Percentiles rank a stretch among this genome's conserved stretches.
phyloP scores from a whole-genome alignment of 2,329 filamentous ascomycete species.

The Fusarium nygamai region DNA sequence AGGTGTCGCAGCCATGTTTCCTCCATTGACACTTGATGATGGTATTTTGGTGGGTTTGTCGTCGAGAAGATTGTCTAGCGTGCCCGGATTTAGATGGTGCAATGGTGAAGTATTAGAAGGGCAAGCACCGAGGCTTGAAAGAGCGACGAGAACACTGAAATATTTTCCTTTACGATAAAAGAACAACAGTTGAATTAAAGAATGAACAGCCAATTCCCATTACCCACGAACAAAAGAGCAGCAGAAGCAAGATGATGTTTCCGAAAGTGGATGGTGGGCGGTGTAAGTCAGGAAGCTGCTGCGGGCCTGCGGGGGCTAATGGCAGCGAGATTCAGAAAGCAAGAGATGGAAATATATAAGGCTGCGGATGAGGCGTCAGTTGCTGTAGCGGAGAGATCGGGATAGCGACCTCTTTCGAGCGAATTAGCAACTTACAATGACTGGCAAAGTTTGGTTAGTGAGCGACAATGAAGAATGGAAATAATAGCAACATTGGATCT shows the following conservation, averaged over 20 bases:
- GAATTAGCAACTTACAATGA: conserved; percentile 20
- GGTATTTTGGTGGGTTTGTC: conserved; percentile 16
- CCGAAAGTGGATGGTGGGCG: conserved; percentile 40
- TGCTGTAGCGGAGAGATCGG: conserved; percentile 8
- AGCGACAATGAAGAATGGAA: conserved; percentile 13
- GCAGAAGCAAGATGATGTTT: conserved; percentile 37
- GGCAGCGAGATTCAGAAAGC: conserved; percentile 12
- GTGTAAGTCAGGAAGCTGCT: conserved; percentile 43
- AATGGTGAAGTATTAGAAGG: conserved; percentile 16
- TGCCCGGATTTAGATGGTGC: conserved; percentile 14
- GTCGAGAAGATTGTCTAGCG: conserved; percentile 5
- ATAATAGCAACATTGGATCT: not conserved
- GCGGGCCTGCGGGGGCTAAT: conserved; percentile 35
- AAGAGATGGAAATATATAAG: conserved; percentile 25
- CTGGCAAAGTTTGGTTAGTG: conserved; percentile 16
- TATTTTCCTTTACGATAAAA: not conserved
- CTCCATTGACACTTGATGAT: conserved; percentile 59
- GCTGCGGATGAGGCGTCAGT: conserved; percentile 28
- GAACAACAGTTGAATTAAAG: conserved; percentile 7
- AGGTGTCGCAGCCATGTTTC: conserved; percentile 68
- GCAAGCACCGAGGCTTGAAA: not conserved
- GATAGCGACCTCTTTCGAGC: not conserved
- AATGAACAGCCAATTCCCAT: conserved; percentile 12
- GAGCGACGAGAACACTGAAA: not conserved
- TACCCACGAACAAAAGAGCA: conserved; percentile 9